These are phyloP conservation scores for Neurospora tetrasperma DNA, from an alignment of 495 filamentous ascomycete species.

Conservation along the genomic window DNA sequence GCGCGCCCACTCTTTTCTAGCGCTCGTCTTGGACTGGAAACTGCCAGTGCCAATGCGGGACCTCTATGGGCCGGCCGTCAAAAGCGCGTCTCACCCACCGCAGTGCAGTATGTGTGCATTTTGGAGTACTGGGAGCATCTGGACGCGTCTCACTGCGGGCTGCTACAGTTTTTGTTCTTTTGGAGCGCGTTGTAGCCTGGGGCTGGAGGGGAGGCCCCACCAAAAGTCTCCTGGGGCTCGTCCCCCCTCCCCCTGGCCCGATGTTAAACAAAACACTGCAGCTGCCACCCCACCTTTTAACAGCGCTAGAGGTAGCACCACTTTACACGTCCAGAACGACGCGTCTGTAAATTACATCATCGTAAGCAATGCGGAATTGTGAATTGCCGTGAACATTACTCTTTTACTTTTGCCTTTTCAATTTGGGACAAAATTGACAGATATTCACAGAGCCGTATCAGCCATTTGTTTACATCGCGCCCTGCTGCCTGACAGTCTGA, in stretches of 20 bases:
- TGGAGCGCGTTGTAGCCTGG: background rate
- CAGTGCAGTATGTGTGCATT: background rate
- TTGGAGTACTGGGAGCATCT: background rate
- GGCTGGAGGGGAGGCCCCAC: background rate
- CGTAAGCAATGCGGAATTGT: background rate
- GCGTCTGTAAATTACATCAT: background rate
- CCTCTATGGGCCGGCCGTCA: background rate
- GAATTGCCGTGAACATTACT: background rate
- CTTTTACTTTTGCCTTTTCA: background rate
- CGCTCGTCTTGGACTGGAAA: background rate
- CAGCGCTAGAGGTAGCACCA: background rate
- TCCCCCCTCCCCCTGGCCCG: background rate
- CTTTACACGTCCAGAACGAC: background rate
- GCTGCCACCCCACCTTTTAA: background rate
- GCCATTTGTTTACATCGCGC: background rate
- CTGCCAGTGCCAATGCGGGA: background rate
- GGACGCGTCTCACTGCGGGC: background rate
- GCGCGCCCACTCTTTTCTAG: background rate
- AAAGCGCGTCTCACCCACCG: background rate
- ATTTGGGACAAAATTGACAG: background rate
- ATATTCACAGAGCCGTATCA: background rate
- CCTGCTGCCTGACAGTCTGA: background rate
- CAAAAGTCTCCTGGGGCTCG: background rate
- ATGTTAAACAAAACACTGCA: background rate
- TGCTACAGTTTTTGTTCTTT: background rate